phyloP scores from a whole-genome alignment of 345 rosid genomes.

The Melaleuca alternifolia region DNA sequence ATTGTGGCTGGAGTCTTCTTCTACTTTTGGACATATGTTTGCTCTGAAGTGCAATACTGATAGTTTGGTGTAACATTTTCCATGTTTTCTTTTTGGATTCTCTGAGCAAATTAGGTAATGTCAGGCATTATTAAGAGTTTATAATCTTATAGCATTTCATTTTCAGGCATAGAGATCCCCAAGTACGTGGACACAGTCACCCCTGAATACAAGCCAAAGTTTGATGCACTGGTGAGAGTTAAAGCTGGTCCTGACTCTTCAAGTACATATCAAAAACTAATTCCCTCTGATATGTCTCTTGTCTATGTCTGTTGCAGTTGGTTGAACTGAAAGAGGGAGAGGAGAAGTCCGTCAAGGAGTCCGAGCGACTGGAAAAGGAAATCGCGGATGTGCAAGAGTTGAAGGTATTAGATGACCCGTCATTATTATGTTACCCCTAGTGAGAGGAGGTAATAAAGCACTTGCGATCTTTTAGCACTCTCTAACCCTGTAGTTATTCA shows the following conservation, averaged over 20 bases:
- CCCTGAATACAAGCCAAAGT: constrained; percentile 89
- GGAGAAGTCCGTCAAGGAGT: constrained; percentile 69
- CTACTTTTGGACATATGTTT: not conserved
- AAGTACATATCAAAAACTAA: not conserved
- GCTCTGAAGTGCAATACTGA: not conserved
- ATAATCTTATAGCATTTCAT: not conserved
- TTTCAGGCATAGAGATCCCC: constrained; percentile 71
- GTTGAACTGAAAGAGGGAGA: constrained; percentile 94
- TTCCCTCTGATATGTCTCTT: not conserved
- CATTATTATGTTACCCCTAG: not conserved
- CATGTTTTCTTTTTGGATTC: not conserved
- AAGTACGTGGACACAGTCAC: constrained; percentile 83
- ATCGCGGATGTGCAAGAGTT: constrained; percentile 76
- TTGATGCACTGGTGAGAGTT: constrained; percentile 73
- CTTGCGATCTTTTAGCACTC: not conserved
- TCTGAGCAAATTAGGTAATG: not conserved
- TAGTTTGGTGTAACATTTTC: not conserved
- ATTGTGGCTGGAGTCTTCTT: not conserved
- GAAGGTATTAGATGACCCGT: constrained; percentile 35
- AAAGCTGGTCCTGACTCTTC: not conserved
- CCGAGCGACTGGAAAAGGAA: constrained; percentile 78
- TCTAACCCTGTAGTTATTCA: not conserved
- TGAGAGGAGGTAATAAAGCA: not conserved
- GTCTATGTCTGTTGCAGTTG: constrained; percentile 24
- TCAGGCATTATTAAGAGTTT: not conserved